These are phyloP conservation scores for Pythium vanterpoolii DNA, from an alignment of 352 stramenopile species.

Conservation along the genomic window DNA sequence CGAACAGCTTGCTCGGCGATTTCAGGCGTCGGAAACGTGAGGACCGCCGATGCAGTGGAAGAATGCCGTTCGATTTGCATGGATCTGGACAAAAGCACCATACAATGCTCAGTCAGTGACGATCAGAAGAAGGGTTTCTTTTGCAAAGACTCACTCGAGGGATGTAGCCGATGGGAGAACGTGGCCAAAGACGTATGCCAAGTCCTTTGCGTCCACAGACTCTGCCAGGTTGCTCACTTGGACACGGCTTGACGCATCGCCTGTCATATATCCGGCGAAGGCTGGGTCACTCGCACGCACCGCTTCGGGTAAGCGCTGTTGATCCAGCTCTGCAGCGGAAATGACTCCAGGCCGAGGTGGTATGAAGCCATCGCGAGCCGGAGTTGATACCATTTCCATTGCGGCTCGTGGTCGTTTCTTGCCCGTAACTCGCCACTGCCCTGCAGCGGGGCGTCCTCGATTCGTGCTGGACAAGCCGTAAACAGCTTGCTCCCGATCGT, in stretches of 20 bases:
- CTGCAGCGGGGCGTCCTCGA: neutral
- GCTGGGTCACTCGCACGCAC: constrained; percentile 32
- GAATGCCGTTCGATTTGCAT: constrained; percentile 14
- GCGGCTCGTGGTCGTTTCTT: neutral
- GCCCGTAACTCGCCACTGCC: neutral
- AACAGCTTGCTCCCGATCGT: neutral
- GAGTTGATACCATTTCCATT: neutral
- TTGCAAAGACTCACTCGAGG: constrained; percentile 31
- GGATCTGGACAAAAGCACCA: neutral
- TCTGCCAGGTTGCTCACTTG: constrained; percentile 43
- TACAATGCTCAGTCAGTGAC: neutral
- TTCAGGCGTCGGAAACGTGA: constrained; percentile 29
- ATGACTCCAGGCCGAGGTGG: constrained; percentile 50
- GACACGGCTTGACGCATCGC: constrained; percentile 26
- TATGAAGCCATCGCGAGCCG: neutral
- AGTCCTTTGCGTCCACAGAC: constrained; percentile 45
- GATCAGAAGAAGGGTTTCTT: neutral
- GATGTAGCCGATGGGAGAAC: constrained; percentile 35
- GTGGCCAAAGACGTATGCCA: constrained; percentile 56
- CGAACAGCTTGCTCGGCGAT: constrained; percentile 38
- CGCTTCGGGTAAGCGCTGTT: constrained; percentile 29
- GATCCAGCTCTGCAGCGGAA: constrained; percentile 49
- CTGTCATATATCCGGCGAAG: constrained; percentile 37
- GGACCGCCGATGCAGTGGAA: constrained; percentile 1
- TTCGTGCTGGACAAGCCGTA: neutral